Evolutionary conservation across 2,329 filamentous ascomycete species (phyloP), one percentile per base, ranked within the genome.

Genomic region (Furcasterigmium sp.): DNA sequence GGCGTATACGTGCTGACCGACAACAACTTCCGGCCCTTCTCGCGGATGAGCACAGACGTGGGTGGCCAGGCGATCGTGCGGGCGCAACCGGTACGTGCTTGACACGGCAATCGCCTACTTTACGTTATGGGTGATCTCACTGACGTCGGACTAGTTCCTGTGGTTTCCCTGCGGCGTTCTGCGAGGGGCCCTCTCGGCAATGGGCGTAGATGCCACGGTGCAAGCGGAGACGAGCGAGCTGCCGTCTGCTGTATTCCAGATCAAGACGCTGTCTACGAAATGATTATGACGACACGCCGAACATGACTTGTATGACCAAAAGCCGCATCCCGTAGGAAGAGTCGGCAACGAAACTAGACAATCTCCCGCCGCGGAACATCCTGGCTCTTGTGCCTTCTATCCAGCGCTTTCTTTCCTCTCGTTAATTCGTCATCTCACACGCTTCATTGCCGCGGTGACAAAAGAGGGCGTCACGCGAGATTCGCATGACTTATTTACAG

Each of bases 1-100:
- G 93, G 93, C 40, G 90, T 97, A 53, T 98, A 96, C 64, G 93
- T 98, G 35, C 72, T 98, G 41, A 97, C 91, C 13, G 93, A 98
- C 67, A 90, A 90, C 60, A 73, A 84, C 9, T 98, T 98, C 69
- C 84, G 88, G 39, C 91, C 91, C 0, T 84, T 98, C 53, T 78
- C 82, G 28, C 79, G 90, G 39, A 96, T 97, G 91, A 91, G 86
- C 57, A 86, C 90, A 51, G 85, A 91, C 54, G 73, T 80, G 15
- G 80, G 84, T 32, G 82, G 84, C 10, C 83, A 88, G 59, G 86
- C 85, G 14, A 76, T 91, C 39, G 68, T 77, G 17, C 76, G 82
- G 55, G 90, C 90, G 20, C 87, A 94, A 59, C 84, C 87, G 52
- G 89, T 94, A 77, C 54, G 82, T 19, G 6, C 32, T 11, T 18